Evolutionary conservation across 2,329 filamentous ascomycete genomes (phyloP).

Genomic region (Xylariales sp.): DNA sequence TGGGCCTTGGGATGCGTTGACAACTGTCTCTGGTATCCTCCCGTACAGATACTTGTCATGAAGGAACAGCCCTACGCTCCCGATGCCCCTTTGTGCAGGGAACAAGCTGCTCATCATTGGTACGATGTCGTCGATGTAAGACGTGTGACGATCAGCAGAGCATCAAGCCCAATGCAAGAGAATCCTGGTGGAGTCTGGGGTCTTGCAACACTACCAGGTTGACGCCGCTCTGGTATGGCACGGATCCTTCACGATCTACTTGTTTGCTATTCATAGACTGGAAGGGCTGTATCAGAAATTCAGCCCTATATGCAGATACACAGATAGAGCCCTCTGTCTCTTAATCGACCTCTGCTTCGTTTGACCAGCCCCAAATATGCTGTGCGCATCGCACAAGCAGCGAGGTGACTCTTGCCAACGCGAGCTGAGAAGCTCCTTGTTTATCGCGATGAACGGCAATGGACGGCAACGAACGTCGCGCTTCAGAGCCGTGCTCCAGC

Average conservation of each 20-base stretch:
- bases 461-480: background rate
- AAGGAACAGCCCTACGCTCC: conserved; percentile 4
- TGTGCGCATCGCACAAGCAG: background rate
- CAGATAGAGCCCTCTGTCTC: background rate
- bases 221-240: too few species aligned
- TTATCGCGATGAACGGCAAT: background rate
- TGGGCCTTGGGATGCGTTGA: background rate
- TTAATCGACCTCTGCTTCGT: background rate
- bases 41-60: conserved; percentile 6
- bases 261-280: background rate
- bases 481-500: background rate
- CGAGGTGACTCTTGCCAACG: background rate
- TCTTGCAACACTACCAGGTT: background rate
- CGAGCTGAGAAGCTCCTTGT: background rate
- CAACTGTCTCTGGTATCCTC: conserved; percentile 1
- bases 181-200: background rate
- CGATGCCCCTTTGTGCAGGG: background rate
- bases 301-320: background rate
- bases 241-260: background rate
- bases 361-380: background rate
- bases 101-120: background rate
- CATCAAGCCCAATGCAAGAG: background rate
- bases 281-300: background rate
- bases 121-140: background rate
- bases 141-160: conserved; percentile 5